Evolutionary conservation across 2,329 filamentous ascomycete species (phyloP).

Genomic region (Aspergillus sp.): DNA sequence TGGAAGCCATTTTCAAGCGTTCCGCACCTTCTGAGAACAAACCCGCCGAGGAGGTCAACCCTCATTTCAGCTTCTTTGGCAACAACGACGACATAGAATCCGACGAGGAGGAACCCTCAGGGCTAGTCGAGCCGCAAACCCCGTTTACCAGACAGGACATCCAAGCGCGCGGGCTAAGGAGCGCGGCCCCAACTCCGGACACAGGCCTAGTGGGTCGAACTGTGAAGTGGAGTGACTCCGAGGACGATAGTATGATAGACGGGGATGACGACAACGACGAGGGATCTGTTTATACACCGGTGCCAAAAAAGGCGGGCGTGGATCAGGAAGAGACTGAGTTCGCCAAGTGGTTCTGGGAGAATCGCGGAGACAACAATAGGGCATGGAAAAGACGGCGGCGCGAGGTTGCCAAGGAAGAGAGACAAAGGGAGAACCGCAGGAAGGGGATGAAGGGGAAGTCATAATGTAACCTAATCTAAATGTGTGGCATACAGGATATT

Average conservation of each 20-base stretch:
- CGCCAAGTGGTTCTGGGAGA: slow-evolving; percentile 53
- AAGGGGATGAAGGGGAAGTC: slow-evolving; percentile 37
- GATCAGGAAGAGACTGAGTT: slow-evolving; percentile 47
- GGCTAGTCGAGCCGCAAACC: slow-evolving; percentile 56
- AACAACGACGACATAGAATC: slow-evolving; percentile 45
- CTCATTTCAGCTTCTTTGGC: slow-evolving; percentile 72
- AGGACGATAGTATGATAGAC: slow-evolving; percentile 9
- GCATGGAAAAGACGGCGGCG: slow-evolving; percentile 48
- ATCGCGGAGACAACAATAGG: slow-evolving; percentile 43
- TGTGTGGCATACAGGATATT: too few relatives aligned
- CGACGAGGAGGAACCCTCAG: slow-evolving; percentile 41
- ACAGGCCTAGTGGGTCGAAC: slow-evolving; percentile 61
- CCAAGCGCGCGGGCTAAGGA: slow-evolving; percentile 58
- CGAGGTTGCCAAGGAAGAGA: slow-evolving; percentile 52
- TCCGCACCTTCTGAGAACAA: slow-evolving; percentile 40
- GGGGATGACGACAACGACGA: slow-evolving; percentile 16
- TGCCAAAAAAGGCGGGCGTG: slow-evolving; percentile 12
- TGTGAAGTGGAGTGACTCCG: slow-evolving; percentile 20
- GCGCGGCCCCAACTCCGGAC: slow-evolving; percentile 89
- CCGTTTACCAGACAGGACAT: slow-evolving; percentile 75
- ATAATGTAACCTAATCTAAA: not conserved
- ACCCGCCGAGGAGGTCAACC: slow-evolving; percentile 34
- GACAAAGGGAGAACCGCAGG: slow-evolving; percentile 52
- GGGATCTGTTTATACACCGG: slow-evolving; percentile 16
- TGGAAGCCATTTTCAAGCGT: slow-evolving; percentile 87